Conservation (phyloP, 2,329 filamentous ascomycete species). For the Aspergillus ibericus region DNA sequence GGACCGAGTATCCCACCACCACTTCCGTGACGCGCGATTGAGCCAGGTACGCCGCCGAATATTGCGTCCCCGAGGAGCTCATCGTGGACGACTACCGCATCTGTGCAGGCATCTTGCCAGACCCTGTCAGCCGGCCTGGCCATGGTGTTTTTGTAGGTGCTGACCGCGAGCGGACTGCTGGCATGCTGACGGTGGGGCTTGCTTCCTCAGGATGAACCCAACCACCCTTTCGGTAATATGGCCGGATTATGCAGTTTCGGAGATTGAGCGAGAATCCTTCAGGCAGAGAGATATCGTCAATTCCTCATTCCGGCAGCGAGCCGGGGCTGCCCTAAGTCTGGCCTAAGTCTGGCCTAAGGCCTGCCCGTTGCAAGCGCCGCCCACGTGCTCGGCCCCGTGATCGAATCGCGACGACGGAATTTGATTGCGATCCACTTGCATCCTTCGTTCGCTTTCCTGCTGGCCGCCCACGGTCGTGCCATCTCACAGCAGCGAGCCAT, state of each 20-base stretch:
- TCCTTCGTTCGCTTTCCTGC: neutral
- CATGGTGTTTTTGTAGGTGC: neutral
- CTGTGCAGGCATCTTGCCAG: neutral
- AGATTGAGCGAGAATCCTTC: slow-evolving; percentile 2
- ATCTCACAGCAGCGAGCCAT: neutral
- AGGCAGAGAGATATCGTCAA: neutral
- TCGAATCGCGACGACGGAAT: neutral
- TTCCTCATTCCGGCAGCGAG: no score
- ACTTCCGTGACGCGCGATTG: slow-evolving; percentile 12
- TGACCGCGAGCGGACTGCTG: neutral
- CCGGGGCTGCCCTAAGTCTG: neutral
- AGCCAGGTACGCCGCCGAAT: slow-evolving; percentile 8
- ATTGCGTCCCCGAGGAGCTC: neutral
- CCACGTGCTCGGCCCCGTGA: neutral
- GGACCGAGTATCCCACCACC: slow-evolving; percentile 13
- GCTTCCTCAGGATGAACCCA: neutral
- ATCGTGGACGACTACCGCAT: neutral
- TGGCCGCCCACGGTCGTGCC: neutral
- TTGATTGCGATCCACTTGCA: neutral
- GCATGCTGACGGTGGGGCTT: neutral
- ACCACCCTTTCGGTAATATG: neutral
- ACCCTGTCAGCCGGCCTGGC: neutral
- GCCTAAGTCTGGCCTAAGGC: neutral
- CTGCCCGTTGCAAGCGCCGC: neutral
- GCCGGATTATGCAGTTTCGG: neutral